These are phyloP conservation scores for Penicillium sp. DNA, from an alignment of 2,329 filamentous ascomycete genomes.

Conservation along the genomic window DNA sequence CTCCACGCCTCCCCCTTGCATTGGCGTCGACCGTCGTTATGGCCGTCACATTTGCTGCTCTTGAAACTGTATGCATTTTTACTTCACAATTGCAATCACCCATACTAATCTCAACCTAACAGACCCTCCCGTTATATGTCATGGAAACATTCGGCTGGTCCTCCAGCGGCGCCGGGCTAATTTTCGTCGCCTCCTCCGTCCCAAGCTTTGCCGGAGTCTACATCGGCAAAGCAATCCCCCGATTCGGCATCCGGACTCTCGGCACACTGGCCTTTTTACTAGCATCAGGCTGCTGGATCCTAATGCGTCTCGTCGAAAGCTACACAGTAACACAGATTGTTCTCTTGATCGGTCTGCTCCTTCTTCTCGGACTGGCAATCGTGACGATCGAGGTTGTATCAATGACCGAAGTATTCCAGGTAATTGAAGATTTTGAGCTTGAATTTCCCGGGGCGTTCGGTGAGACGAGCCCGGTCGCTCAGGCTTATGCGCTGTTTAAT, in stretches of 20 bases:
- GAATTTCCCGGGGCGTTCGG: conserved; percentile 64
- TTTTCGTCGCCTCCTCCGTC: conserved; percentile 48
- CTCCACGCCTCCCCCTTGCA: conserved; percentile 43
- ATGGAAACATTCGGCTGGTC: conserved; percentile 53
- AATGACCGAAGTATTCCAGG: conserved; percentile 64
- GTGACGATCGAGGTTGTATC: conserved; percentile 58
- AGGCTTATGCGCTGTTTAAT: conserved; percentile 60
- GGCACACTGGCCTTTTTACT: conserved; percentile 52
- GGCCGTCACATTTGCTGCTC: conserved; percentile 50
- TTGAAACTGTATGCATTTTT: conserved; percentile 43
- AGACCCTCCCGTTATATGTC: conserved; percentile 55
- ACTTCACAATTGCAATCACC: background rate
- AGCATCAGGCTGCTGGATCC: conserved; percentile 55
- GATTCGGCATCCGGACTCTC: conserved; percentile 59
- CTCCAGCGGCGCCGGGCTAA: conserved; percentile 53
- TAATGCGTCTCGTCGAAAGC: conserved; percentile 57
- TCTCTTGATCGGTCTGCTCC: conserved; percentile 59
- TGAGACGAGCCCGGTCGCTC: conserved; percentile 52
- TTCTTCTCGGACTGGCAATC: conserved; percentile 55
- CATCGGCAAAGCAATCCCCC: conserved; percentile 29
- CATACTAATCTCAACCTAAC: background rate
- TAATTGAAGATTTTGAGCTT: conserved; percentile 53
- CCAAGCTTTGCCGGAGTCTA: conserved; percentile 14
- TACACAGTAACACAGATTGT: conserved; percentile 58
- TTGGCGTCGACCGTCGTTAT: conserved; percentile 47